These are phyloP conservation scores for Solanum okadae DNA, from an alignment of 257 asterid genomes.

Conservation along the genomic window DNA sequence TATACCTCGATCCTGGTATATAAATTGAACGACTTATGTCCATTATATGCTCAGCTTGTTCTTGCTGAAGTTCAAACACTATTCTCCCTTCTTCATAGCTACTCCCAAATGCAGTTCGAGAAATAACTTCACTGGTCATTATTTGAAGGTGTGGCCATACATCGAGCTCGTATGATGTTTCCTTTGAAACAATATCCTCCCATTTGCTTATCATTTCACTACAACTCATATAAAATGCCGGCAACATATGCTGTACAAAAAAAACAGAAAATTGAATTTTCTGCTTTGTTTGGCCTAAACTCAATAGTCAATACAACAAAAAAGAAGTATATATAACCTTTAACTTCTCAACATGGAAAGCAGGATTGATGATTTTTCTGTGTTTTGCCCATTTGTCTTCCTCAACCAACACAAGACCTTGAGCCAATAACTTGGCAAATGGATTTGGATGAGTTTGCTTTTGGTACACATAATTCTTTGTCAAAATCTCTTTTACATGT, in stretches of 20 bases:
- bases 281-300: background rate
- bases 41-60: background rate
- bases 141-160: conserved; percentile 22
- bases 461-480: conserved; percentile 10
- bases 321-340: background rate
- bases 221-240: conserved; percentile 24
- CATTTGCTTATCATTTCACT: conserved; percentile 26
- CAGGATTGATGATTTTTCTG: background rate
- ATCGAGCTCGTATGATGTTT: conserved; percentile 18
- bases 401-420: background rate
- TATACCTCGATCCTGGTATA: conserved; percentile 38
- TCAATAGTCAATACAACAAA: too few relatives aligned
- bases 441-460: background rate
- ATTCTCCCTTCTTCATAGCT: too few relatives aligned
- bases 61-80: too few relatives aligned
- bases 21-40: conserved; percentile 5
- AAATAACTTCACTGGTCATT: too few relatives aligned
- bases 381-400: background rate
- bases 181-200: conserved; percentile 14
- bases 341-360: background rate
- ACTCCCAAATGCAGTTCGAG: too few relatives aligned
- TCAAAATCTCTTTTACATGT: conserved; percentile 30
- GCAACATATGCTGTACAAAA: conserved; percentile 25
- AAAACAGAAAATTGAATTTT: too few relatives aligned
- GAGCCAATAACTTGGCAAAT: background rate